A percentile compares a stretch with the other conserved stretches of the same genome.
These are phyloP conservation scores for Candida qinlingensis DNA, from an alignment of 805 yeast species.

Conservation along the genomic window DNA sequence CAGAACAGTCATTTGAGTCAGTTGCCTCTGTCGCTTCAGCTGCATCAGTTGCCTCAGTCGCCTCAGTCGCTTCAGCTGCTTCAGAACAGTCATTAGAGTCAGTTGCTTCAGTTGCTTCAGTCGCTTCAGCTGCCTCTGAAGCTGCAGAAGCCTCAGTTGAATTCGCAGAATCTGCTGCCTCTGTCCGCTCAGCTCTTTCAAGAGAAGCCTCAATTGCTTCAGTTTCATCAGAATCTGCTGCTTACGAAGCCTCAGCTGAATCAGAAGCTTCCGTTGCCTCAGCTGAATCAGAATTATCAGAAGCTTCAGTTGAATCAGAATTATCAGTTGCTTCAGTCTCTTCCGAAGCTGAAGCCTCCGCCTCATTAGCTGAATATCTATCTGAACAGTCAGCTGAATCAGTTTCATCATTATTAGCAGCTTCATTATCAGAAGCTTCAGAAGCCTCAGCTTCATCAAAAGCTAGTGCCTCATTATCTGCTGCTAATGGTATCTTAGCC, in stretches of 20 bases:
- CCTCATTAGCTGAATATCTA: conserved; percentile 13
- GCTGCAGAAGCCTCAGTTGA: conserved; percentile 18
- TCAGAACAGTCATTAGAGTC: no score
- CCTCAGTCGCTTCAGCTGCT: no score
- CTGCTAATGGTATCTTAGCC: conserved; percentile 28
- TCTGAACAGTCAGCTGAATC: conserved; percentile 22
- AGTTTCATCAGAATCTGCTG: conserved; percentile 17
- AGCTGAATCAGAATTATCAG: conserved; percentile 2
- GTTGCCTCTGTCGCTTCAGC: conserved; percentile 15
- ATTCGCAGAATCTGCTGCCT: conserved; percentile 12
- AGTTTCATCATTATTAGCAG: conserved; percentile 8
- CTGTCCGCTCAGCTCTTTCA: neutral
- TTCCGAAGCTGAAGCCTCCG: conserved; percentile 12
- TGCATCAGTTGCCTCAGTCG: neutral
- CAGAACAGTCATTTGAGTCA: no score
- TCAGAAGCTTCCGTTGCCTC: neutral
- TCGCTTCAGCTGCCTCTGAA: conserved; percentile 16
- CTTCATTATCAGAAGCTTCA: neutral
- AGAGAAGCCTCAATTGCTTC: conserved; percentile 19
- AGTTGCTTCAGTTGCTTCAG: conserved; percentile 15
- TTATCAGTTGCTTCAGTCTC: conserved; percentile 23
- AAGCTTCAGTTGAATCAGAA: conserved; percentile 14
- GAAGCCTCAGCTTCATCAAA: conserved; percentile 12
- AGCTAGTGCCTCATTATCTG: conserved; percentile 8
- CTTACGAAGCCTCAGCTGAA: conserved; percentile 18